phyloP scores from a whole-genome alignment of 352 stramenopile genomes.

The Globisporangium acanthophoron region DNA sequence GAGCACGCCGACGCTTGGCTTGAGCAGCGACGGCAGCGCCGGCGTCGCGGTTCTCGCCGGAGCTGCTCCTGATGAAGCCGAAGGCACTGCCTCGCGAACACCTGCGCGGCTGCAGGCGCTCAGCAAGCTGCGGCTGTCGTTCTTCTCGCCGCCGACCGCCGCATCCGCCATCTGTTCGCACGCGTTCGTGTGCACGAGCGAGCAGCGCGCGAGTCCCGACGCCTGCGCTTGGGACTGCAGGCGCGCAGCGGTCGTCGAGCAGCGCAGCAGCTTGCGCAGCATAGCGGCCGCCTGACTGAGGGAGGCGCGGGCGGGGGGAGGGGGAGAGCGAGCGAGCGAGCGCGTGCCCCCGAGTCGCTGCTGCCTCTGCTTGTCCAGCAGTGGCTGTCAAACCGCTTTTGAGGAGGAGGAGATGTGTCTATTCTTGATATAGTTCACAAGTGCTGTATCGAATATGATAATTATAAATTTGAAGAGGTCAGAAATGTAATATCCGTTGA shows the following conservation, averaged over 20 bases:
- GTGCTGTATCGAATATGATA: background rate
- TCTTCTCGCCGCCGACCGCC: background rate
- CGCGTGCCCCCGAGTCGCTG: background rate
- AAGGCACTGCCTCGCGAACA: background rate
- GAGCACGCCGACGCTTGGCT: background rate
- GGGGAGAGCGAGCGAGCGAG: background rate
- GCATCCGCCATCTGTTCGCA: constrained; percentile 11
- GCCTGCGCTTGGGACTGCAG: constrained; percentile 4
- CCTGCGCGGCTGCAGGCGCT: constrained; percentile 1
- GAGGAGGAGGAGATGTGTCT: too few species aligned
- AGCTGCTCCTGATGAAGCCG: background rate
- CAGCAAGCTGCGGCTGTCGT: constrained; percentile 9
- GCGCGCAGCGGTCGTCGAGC: constrained; percentile 5
- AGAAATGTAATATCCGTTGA: background rate
- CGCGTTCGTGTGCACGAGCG: constrained; percentile 14
- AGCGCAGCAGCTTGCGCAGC: constrained; percentile 14
- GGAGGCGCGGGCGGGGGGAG: too few species aligned
- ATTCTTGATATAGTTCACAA: too few species aligned
- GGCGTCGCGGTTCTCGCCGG: background rate
- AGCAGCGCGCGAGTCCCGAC: background rate
- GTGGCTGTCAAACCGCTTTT: background rate
- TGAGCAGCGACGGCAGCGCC: background rate
- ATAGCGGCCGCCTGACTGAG: constrained; percentile 1
- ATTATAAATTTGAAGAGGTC: background rate
- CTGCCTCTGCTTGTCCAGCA: background rate